Evolutionary conservation across 257 asterid species (phyloP).

Genomic region (Capsicum rhomboideum): DNA sequence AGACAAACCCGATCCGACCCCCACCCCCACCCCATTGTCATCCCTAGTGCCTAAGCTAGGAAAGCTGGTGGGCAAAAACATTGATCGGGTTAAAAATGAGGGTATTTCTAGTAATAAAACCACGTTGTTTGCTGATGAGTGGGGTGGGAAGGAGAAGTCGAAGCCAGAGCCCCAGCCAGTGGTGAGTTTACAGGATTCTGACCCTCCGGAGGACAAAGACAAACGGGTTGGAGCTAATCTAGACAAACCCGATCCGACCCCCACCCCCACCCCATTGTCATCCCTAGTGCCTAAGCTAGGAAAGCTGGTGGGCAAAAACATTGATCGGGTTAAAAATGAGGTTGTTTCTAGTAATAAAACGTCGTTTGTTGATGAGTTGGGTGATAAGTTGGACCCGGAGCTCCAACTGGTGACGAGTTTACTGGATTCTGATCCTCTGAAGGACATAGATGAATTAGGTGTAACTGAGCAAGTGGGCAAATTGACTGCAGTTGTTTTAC

Average conservation of each 20-base stretch:
- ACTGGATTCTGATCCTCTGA: slow-evolving; percentile 54
- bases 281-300: slow-evolving; percentile 15
- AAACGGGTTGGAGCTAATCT: too few species aligned
- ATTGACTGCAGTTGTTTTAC: not conserved
- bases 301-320: not conserved
- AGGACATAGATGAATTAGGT: slow-evolving; percentile 41
- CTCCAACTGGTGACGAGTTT: slow-evolving; percentile 34
- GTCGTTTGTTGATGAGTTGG: slow-evolving; percentile 67
- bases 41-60: slow-evolving; percentile 23
- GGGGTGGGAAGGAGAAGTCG: slow-evolving; percentile 75
- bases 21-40: too few species aligned
- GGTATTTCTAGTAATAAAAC: slow-evolving; percentile 11
- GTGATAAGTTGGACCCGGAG: slow-evolving; percentile 56
- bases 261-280: too few species aligned
- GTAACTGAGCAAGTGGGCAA: slow-evolving; percentile 22
- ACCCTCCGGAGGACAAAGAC: slow-evolving; percentile 56
- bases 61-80: not conserved
- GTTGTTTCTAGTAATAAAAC: not conserved
- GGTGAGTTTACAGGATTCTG: slow-evolving; percentile 32
- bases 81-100: not conserved
- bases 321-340: not conserved
- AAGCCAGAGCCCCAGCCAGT: slow-evolving; percentile 48
- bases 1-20: too few species aligned
- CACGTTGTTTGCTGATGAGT: slow-evolving; percentile 40
- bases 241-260: too few species aligned